Conservation (phyloP, 805 yeast species). For the Saccharomycopsis amapae region DNA sequence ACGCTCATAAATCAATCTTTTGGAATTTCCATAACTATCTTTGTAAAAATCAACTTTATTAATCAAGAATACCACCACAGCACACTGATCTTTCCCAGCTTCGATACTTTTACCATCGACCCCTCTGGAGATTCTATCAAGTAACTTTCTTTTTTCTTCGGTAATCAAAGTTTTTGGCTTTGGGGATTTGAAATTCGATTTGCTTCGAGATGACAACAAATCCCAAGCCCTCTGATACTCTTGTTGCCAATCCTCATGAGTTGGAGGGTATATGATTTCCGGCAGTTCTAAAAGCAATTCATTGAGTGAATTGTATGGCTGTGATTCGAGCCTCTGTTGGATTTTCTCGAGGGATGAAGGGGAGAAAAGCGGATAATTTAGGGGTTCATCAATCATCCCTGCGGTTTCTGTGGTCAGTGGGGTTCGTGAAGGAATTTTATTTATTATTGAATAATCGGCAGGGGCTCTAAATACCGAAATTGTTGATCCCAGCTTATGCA, state of each 20-base stretch:
- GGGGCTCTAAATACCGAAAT: conserved; percentile 7
- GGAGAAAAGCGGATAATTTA: conserved; percentile 18
- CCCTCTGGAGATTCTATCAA: conserved; percentile 72
- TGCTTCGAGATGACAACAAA: conserved; percentile 47
- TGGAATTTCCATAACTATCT: conserved; percentile 36
- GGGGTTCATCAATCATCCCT: background rate
- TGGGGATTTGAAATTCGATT: conserved; percentile 66
- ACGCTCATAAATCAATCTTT: conserved; percentile 47
- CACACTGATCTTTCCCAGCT: conserved; percentile 56
- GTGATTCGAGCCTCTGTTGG: conserved; percentile 9
- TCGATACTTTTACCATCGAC: conserved; percentile 73
- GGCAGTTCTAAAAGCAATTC: too few species aligned
- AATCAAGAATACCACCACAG: conserved; percentile 59
- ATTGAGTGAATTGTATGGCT: background rate
- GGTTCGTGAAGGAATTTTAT: background rate
- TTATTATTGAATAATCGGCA: conserved; percentile 3
- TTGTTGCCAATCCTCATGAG: conserved; percentile 54
- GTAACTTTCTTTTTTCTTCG: conserved; percentile 43
- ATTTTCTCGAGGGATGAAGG: conserved; percentile 10
- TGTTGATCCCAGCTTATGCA: conserved; percentile 8
- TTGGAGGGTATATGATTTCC: conserved; percentile 36
- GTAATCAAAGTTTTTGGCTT: conserved; percentile 57
- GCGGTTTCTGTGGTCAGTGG: background rate
- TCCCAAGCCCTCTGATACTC: conserved; percentile 65
- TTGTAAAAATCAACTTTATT: conserved; percentile 64